phyloP scores from a whole-genome alignment of 176 grass and related monocot species.

The Sorghum bicolor region Sorghum_bicolor_NCBIv3 NC_012879.2:14661501-14662000 shows the following conservation, averaged over 20 bases:
- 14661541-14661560: too few species aligned
- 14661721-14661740: not conserved
- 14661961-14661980: not conserved
- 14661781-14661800: not conserved
- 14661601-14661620: not conserved
- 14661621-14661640: not conserved
- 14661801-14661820: conserved; percentile 1
- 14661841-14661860: not conserved
- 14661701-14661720: not conserved
- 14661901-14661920: not conserved
- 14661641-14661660: too few species aligned
- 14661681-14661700: too few species aligned
- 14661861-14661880: not conserved
- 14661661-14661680: too few species aligned
- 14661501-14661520: too few species aligned
- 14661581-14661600: not conserved
- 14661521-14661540: too few species aligned
- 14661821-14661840: not conserved
- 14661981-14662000: conserved; percentile 1
- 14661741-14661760: not conserved
- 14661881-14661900: not conserved
- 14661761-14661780: not conserved
- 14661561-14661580: not conserved
- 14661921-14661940: not conserved
- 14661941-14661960: not conserved